Evolutionary conservation across 768 basidiomycete species (phyloP), one percentile per base, ranked within the genome.

Genomic region (Leucocoprinus leucothites): DNA sequence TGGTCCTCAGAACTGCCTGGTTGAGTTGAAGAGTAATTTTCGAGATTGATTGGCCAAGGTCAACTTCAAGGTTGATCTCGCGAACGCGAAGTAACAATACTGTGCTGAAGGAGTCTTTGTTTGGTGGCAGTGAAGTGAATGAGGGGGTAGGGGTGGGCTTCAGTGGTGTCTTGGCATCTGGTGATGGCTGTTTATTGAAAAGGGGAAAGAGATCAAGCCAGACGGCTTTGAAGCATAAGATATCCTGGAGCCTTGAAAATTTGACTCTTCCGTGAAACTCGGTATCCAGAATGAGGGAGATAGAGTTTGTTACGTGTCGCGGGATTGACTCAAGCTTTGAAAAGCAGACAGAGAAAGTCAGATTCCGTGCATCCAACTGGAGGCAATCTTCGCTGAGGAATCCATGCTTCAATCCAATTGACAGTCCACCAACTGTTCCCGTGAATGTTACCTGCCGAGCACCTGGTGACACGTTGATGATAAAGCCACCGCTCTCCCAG

Each of bases 401-500:
- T 0, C 90, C 90, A 58, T 96, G 94, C 56, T 89, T 87, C 41
- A 98, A 76, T 2, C 89, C 87, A 25, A 87, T 73, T 3, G 86
- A 87, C 22, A 98, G 75, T 0, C 92, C 94, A 16, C 87, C 87
- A 9, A 97, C 84, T 48, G 82, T 84, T 5, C 89, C 90, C 0
- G 86, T 85, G 60, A 97, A 85, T 9, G 84, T 80, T 31, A 89
- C 74, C 46, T 79, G 83, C n/a, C 82, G 77, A 46, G 83, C 82
- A 2, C 85, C 85, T 1, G 94, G 89, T 35, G 86, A 82, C 38
- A 92, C 73, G 61, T 84, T 89, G 51, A 94, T 68, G 47, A 94
- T 72, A 64, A 98, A 94, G 0, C 94, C 94, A 40, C 96, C 96
- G 61, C 91, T 95, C 51, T 96, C 89, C 96, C 96, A 98, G 45